Conservation (phyloP, 192 early-diverging fungal species). For the Allomyces arbusculus region DNA sequence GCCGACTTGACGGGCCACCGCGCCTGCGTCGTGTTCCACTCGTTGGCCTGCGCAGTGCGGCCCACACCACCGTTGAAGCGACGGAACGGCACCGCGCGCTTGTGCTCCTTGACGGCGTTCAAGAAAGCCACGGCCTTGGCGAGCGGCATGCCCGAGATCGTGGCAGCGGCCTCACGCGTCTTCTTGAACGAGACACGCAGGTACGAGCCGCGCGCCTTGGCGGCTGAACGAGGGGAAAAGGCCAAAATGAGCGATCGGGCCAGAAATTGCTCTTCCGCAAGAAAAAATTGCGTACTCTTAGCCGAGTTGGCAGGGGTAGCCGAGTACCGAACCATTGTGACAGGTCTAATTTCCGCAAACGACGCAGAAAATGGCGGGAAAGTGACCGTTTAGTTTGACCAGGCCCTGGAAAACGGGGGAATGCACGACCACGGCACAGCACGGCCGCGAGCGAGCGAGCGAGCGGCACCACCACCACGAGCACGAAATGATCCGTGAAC, state of each 20-base stretch:
- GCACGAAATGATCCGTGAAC: too few species aligned
- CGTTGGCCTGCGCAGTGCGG: constrained; percentile 91
- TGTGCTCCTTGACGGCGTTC: constrained; percentile 85
- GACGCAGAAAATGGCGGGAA: too few species aligned
- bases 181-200: constrained; percentile 95
- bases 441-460: too few species aligned
- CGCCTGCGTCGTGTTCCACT: constrained; percentile 64
- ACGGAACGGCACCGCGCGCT: constrained; percentile 93
- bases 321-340: constrained; percentile 62
- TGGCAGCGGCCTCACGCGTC: constrained; percentile 86
- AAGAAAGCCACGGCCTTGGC: constrained; percentile 80
- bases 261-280: neutral
- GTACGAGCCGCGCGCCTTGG: constrained; percentile 78
- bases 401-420: too few species aligned
- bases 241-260: too few species aligned
- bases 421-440: too few species aligned
- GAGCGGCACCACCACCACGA: too few species aligned
- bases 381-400: too few species aligned
- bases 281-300: constrained; percentile 33
- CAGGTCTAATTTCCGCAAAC: neutral
- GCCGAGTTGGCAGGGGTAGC: constrained; percentile 58
- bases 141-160: constrained; percentile 81
- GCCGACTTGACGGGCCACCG: constrained; percentile 96
- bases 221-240: constrained; percentile 24
- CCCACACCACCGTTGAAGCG: constrained; percentile 93